Evolutionary conservation across 352 stramenopile species (phyloP).

Genomic region (Globisporangium viniferum): DNA sequence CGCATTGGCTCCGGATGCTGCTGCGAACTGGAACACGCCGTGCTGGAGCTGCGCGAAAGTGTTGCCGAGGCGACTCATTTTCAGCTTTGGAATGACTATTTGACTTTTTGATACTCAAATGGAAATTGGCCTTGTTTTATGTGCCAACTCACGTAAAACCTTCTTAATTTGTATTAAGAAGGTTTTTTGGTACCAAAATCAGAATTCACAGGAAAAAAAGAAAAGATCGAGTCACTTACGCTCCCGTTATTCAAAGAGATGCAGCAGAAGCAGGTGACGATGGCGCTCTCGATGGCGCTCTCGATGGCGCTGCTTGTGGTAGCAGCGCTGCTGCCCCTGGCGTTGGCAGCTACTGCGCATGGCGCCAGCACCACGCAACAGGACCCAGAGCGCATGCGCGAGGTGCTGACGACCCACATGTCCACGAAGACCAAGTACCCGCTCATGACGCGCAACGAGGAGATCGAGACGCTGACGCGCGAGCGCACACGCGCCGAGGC

Average conservation of each 20-base stretch:
- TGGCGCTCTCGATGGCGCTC: neutral
- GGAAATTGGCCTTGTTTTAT: no score
- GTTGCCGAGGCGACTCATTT: conserved; percentile 30
- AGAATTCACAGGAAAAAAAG: neutral
- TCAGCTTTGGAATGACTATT: neutral
- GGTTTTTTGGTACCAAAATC: neutral
- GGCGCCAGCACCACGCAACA: neutral
- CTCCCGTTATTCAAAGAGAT: neutral
- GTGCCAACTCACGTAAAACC: no score
- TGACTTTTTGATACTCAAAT: conserved; percentile 10
- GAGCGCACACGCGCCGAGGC: conserved; percentile 4
- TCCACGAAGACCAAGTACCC: conserved; percentile 81
- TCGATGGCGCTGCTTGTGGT: neutral
- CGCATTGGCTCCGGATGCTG: conserved; percentile 1
- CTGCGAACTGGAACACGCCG: conserved; percentile 47
- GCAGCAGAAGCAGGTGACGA: neutral
- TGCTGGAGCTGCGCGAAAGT: conserved; percentile 37
- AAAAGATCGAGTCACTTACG: neutral
- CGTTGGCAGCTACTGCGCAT: neutral
- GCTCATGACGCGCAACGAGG: conserved; percentile 14
- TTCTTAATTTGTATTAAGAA: no score
- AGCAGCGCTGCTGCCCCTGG: neutral
- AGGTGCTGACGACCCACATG: conserved; percentile 57
- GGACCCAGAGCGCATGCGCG: neutral
- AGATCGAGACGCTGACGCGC: neutral